These are phyloP conservation scores for Oxytropis ochrocephala DNA, from an alignment of 306 rosid genomes.

Conservation along the genomic window DNA sequence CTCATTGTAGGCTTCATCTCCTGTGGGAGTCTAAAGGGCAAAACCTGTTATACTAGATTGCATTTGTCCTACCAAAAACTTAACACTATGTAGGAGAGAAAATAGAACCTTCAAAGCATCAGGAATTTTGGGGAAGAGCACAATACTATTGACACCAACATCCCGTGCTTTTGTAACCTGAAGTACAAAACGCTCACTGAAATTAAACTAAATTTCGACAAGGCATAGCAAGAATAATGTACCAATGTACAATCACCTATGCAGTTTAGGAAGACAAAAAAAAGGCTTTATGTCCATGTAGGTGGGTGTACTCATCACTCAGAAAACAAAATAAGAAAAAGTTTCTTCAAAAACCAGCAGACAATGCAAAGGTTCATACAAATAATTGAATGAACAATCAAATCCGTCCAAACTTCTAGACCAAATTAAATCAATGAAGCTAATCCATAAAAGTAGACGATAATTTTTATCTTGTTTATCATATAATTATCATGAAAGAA, in stretches of 20 bases:
- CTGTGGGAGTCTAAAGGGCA: conserved; percentile 59
- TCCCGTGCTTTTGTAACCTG: conserved; percentile 89
- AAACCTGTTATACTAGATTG: too few relatives aligned
- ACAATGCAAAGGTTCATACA: too few relatives aligned
- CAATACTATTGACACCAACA: conserved; percentile 82
- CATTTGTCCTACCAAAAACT: background rate
- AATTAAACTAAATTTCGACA: background rate
- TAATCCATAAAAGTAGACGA: too few relatives aligned
- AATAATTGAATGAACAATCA: conserved; percentile 8
- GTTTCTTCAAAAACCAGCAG: too few relatives aligned
- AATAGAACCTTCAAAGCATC: conserved; percentile 76
- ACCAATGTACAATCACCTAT: background rate
- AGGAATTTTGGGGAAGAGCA: too few relatives aligned
- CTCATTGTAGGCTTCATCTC: conserved; percentile 87
- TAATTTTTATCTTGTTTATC: too few relatives aligned
- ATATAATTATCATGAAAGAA: too few relatives aligned
- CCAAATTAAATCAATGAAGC: too few relatives aligned
- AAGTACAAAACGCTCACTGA: conserved; percentile 25
- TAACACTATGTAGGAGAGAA: conserved; percentile 8
- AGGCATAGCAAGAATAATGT: background rate
- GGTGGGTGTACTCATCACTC: too few relatives aligned
- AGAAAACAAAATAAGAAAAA: too few relatives aligned
- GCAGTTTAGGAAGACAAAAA: too few relatives aligned
- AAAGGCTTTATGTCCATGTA: too few relatives aligned
- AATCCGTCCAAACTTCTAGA: background rate